Evolutionary conservation across 345 rosid species (phyloP), one percentile per base, ranked within the genome.

Genomic region (Eucalyptus globulus): DNA sequence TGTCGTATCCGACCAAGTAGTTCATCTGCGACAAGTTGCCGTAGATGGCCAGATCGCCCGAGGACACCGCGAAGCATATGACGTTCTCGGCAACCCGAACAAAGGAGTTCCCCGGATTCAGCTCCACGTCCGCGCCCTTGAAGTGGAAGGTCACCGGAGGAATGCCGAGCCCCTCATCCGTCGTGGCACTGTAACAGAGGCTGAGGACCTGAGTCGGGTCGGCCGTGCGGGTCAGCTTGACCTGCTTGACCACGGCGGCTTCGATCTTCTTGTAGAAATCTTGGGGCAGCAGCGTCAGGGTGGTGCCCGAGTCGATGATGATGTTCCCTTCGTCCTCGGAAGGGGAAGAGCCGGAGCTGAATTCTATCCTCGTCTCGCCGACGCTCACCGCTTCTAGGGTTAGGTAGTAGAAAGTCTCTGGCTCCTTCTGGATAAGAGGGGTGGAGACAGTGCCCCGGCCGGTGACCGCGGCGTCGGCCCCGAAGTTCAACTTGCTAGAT

Each of bases 11-110:
- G 14, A 95, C 89, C 88, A 93, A 53, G 45, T 86, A 92, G 56
- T 95, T 47, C 93, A 89, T 91, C 90, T 94, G 97, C 67, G 92
- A 89, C 89, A 93, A n/a, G 89, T 92, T 93, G 24, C 96, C 96
- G 49, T 88, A 88, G 22, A 93, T 90, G 50, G 92, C 50, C 43
- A 91, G 29, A 9, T 88, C 88, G 86, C 89, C 76, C 11, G 94
- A 89, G 7, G 86, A 13, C 88, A 93, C 87, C 24, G 93, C 72
- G 47, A 94, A 89, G 89, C 97, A 95, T 49, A 90, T 44, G 89
- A 92, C 2, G 11, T 88, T 86, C 1, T 92, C 89, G 12, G 87
- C 88, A 27, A 92, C 87, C 86, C 19, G 85, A 1, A 88, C 86
- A 62, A 92, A 95, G 16, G 95, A 76, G 40, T 95, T 96, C 17